Conservation (phyloP, 2,329 filamentous ascomycete genomes). For the Cordyceps militaris region DNA sequence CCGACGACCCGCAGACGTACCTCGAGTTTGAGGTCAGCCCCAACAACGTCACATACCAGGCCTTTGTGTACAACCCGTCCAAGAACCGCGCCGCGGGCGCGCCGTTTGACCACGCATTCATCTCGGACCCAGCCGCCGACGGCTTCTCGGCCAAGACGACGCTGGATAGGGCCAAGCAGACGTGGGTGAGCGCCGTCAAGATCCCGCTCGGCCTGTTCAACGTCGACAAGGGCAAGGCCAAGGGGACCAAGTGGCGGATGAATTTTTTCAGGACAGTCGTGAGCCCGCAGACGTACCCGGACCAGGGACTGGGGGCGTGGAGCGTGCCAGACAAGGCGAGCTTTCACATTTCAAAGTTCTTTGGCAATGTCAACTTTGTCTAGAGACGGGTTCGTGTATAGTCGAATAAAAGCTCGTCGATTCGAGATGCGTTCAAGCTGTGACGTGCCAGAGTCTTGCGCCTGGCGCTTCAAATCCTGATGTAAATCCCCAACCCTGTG, state of each 20-base stretch:
- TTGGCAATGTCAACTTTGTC: slow-evolving; percentile 34
- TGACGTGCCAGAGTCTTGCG: too few relatives aligned
- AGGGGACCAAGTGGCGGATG: slow-evolving; percentile 42
- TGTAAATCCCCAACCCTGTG: too few relatives aligned
- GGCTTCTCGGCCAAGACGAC: slow-evolving; percentile 34
- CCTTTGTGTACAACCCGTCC: slow-evolving; percentile 44
- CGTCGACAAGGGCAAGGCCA: slow-evolving; percentile 34
- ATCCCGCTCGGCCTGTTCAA: slow-evolving; percentile 45
- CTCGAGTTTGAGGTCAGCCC: slow-evolving; percentile 45
- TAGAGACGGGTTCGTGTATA: slow-evolving; percentile 14
- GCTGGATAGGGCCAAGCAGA: slow-evolving; percentile 28
- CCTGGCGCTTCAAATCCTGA: too few relatives aligned
- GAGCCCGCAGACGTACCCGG: slow-evolving; percentile 34
- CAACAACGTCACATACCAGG: slow-evolving; percentile 45
- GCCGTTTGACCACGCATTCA: slow-evolving; percentile 37
- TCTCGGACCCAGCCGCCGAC: slow-evolving; percentile 33
- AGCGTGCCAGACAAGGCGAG: slow-evolving; percentile 37
- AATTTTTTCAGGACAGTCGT: slow-evolving; percentile 45
- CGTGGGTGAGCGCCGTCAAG: slow-evolving; percentile 34
- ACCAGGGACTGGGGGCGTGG: slow-evolving; percentile 40
- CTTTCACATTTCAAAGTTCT: slow-evolving; percentile 42
- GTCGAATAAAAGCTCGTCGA: background rate
- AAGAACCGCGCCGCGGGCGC: slow-evolving; percentile 35
- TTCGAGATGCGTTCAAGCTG: too few relatives aligned
- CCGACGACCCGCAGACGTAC: slow-evolving; percentile 40